Percentiles rank a stretch among this genome's conserved stretches.
Evolutionary conservation across 2,329 filamentous ascomycete species (phyloP).

Genomic region (Fusarium ramigenum): DNA sequence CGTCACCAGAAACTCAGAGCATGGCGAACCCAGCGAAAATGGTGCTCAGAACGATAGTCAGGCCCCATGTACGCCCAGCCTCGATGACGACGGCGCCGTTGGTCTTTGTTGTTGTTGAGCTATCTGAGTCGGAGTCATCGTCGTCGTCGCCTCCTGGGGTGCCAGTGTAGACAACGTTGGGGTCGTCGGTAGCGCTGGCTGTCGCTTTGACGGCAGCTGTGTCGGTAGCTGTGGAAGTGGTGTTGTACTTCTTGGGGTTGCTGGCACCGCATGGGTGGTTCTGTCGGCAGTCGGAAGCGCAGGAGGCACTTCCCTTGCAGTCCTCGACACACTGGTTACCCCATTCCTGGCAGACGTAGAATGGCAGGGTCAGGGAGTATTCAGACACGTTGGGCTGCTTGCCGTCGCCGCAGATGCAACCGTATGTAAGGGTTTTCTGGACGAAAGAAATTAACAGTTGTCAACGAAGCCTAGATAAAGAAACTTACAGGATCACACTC

Average conservation of each 20-base stretch:
- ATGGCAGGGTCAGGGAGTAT: conserved; percentile 82
- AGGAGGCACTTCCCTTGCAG: conserved; percentile 67
- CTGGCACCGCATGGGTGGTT: conserved; percentile 79
- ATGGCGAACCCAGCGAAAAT: conserved; percentile 54
- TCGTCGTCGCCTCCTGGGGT: conserved; percentile 9
- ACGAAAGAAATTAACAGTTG: background rate
- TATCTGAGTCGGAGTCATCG: conserved; percentile 14
- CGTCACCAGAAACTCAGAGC: conserved; percentile 41
- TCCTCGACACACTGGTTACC: conserved; percentile 71
- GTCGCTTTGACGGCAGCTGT: conserved; percentile 54
- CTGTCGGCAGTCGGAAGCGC: conserved; percentile 67
- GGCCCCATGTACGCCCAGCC: conserved; percentile 50
- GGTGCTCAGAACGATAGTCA: conserved; percentile 50
- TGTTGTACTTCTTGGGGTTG: conserved; percentile 69
- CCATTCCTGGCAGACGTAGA: conserved; percentile 78
- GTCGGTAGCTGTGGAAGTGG: conserved; percentile 52
- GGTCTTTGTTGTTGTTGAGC: conserved; percentile 10
- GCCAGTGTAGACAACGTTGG: conserved; percentile 49
- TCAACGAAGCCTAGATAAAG: conserved; percentile 23
- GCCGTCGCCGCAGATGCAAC: conserved; percentile 76
- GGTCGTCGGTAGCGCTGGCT: conserved; percentile 46
- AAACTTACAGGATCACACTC: conserved; percentile 70
- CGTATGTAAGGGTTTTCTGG: conserved; percentile 70
- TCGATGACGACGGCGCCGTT: conserved; percentile 47
- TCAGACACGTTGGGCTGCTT: conserved; percentile 76